Evolutionary conservation across 2,329 filamentous ascomycete genomes (phyloP), one percentile per base, ranked within the genome.

Genomic region (Neocatenulostroma microsporum): DNA sequence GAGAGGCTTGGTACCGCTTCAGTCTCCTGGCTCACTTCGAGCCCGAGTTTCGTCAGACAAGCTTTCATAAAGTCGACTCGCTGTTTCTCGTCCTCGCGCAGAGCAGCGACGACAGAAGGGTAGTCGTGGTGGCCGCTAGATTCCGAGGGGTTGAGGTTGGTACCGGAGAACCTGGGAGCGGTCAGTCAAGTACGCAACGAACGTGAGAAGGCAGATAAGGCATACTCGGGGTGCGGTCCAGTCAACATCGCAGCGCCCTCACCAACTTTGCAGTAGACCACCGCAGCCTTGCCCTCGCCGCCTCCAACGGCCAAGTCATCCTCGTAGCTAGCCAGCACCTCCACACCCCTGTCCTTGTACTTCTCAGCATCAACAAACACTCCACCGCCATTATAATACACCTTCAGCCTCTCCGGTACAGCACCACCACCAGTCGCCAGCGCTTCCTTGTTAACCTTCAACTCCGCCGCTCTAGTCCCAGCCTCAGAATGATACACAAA

Each of bases 381-480:
- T 3, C 91, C 88, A 1, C 91, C 91, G 1, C 91, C 91, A 50
- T 98, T 98, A 60, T 89, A 95, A 57, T 98, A 98, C 11, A 78
- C 80, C 36, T 72, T 68, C 41, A 94, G 84, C 1, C 69, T 66
- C 1, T 76, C 71, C 0, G 80, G 74, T 1, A 82, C 57, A 3
- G 64, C 62, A 0, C 67, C 71, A 27, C 57, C 58, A 0, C 50
- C 56, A 5, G 52, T 53, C 0, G 63, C 60, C 41, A 93, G 76
- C 0, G 69, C 66, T 2, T 68, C 69, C 45, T 76, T 77, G 10
- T 74, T 67, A 10, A 91, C 77, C 35, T 69, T 72, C 30, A 96
- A 50, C 39, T 73, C 70, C 1, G 78, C 78, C 3, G 84, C 85
- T 49, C 76, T 74, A 1, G 91, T 85, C 1, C 91, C 91, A 30